Evolutionary conservation across 140 eudicot genomes (phyloP).

Genomic region (Flaveria floridana): DNA sequence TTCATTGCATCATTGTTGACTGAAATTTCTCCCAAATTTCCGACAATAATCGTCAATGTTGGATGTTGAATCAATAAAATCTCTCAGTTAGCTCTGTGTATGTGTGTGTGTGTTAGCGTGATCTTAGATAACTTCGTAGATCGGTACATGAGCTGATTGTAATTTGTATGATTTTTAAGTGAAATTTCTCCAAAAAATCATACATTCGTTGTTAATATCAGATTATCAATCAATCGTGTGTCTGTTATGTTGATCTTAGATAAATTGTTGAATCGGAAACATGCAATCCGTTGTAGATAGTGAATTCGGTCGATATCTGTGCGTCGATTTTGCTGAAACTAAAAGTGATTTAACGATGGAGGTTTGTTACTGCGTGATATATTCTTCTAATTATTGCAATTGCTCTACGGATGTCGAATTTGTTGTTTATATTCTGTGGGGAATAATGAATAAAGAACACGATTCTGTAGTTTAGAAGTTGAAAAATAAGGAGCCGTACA

Average conservation of each 20-base stretch:
- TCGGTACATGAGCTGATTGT: too few relatives aligned
- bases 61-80: not conserved
- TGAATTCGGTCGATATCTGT: not conserved
- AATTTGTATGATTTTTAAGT: too few relatives aligned
- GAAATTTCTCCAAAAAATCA: too few relatives aligned
- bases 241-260: not conserved
- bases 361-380: not conserved
- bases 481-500: slow-evolving; percentile 27
- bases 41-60: not conserved
- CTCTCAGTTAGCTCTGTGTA: too few relatives aligned
- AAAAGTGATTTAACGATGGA: not conserved
- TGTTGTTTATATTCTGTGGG: not conserved
- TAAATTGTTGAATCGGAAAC: not conserved
- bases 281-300: not conserved
- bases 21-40: too few relatives aligned
- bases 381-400: not conserved
- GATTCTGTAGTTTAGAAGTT: slow-evolving; percentile 12
- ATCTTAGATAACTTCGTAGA: too few relatives aligned
- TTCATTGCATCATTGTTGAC: too few relatives aligned
- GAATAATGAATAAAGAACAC: not conserved
- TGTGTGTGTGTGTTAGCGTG: too few relatives aligned
- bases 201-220: too few relatives aligned
- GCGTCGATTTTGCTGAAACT: slow-evolving; percentile 4
- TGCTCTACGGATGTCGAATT: not conserved
- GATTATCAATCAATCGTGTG: too few relatives aligned